Percentiles rank a stretch among this genome's conserved stretches.
These are phyloP conservation scores for Mucor lusitanicus DNA, from an alignment of 371 early-diverging fungal species.

Conservation along the genomic window DNA sequence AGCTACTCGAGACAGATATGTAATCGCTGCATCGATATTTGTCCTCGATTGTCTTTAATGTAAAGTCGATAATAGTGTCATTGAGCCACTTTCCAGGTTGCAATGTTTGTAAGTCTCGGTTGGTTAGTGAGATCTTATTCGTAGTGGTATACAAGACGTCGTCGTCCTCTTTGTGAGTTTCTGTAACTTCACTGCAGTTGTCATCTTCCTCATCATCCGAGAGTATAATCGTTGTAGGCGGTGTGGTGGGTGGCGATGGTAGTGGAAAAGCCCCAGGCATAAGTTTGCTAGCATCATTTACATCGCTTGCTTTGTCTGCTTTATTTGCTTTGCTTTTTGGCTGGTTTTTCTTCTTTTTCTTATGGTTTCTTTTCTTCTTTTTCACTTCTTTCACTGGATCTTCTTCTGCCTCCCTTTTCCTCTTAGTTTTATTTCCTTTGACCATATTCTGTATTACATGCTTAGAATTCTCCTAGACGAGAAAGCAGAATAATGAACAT, in stretches of 20 bases:
- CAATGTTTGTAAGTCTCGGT: conserved; percentile 38
- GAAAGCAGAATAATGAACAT: too few relatives aligned
- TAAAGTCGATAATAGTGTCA: conserved; percentile 41
- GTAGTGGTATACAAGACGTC: neutral
- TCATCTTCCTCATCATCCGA: neutral
- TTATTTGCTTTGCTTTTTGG: neutral
- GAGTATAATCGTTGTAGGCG: neutral
- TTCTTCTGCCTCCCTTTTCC: too few relatives aligned
- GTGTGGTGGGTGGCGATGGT: neutral
- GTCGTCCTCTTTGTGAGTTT: neutral
- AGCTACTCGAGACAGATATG: neutral
- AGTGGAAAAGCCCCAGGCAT: neutral
- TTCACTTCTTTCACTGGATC: too few relatives aligned
- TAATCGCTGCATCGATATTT: neutral
- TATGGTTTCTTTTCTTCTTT: too few relatives aligned
- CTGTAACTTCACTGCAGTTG: neutral
- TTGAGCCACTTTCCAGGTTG: conserved; percentile 52
- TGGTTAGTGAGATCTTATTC: neutral
- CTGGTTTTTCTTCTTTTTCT: neutral
- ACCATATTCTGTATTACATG: too few relatives aligned
- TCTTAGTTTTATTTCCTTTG: too few relatives aligned
- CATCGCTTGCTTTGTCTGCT: neutral
- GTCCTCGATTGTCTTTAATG: neutral
- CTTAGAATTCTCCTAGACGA: too few relatives aligned
- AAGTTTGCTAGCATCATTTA: too few relatives aligned